Conservation (phyloP, 1,284 basidiomycete species). For the Trametes pubescens region DNA sequence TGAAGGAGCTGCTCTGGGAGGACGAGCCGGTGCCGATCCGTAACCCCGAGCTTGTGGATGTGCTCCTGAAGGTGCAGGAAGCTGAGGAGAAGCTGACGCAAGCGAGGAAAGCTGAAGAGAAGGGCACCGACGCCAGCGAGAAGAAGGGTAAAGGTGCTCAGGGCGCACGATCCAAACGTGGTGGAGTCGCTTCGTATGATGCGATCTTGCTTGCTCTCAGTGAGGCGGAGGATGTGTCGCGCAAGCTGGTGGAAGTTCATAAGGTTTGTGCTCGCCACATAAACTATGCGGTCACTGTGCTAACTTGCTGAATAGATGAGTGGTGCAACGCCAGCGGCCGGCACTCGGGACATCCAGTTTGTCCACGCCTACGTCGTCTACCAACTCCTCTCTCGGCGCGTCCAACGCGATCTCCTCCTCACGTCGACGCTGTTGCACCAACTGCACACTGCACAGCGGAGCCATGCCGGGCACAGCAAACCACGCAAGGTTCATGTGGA, state of each 20-base stretch:
- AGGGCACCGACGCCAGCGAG: constrained; percentile 23
- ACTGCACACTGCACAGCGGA: constrained; percentile 42
- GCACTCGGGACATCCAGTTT: constrained; percentile 78
- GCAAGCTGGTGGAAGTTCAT: constrained; percentile 82
- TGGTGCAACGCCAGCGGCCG: constrained; percentile 51
- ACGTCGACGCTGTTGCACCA: constrained; percentile 66
- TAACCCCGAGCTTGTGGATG: constrained; percentile 92
- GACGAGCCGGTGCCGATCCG: constrained; percentile 86
- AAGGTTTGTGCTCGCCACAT: constrained; percentile 55
- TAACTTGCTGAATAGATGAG: constrained; percentile 46
- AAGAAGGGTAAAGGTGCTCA: constrained; percentile 50
- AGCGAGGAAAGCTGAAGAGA: constrained; percentile 40
- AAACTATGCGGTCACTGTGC: too few species aligned
- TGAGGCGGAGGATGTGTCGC: constrained; percentile 86
- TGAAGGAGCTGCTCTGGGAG: constrained; percentile 75
- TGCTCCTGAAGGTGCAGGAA: constrained; percentile 84
- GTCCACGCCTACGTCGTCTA: constrained; percentile 89
- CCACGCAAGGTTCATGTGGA: constrained; percentile 63
- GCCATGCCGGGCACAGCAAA: constrained; percentile 45
- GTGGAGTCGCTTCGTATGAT: constrained; percentile 81
- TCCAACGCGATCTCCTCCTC: constrained; percentile 88
- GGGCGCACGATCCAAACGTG: constrained; percentile 66
- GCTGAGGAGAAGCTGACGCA: constrained; percentile 66
- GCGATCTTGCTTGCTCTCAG: constrained; percentile 83
- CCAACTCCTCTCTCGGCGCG: constrained; percentile 85